Percentiles rank a stretch among this genome's conserved stretches.
Evolutionary conservation across 2,329 filamentous ascomycete species (phyloP).

Genomic region (Fusarium avenaceum): DNA sequence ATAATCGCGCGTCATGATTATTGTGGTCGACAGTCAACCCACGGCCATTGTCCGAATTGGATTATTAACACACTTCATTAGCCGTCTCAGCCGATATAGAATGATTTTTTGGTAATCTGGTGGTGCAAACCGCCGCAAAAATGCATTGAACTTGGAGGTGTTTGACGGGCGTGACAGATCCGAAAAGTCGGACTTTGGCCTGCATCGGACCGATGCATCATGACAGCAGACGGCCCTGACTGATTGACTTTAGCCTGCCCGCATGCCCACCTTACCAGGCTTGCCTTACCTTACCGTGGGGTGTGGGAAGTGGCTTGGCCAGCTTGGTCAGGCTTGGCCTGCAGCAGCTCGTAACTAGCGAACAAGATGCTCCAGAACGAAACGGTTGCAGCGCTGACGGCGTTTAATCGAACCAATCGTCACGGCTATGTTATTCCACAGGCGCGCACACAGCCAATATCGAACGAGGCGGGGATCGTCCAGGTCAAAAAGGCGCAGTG

Average conservation of each 20-base stretch:
- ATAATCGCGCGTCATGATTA: slow-evolving; percentile 7
- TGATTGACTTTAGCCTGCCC: slow-evolving; percentile 18
- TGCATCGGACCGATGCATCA: slow-evolving; percentile 34
- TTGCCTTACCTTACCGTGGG: slow-evolving; percentile 8
- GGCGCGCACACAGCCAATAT: slow-evolving; percentile 41
- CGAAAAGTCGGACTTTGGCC: slow-evolving; percentile 26
- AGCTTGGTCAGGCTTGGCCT: slow-evolving; percentile 24
- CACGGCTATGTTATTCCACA: slow-evolving; percentile 25
- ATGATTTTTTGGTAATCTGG: slow-evolving; percentile 7
- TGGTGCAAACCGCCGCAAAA: not conserved
- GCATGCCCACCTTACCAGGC: not conserved
- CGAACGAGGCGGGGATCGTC: slow-evolving; percentile 30
- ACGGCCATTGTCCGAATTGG: not conserved
- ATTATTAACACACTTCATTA: slow-evolving; percentile 4
- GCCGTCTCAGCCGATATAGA: slow-evolving; percentile 7
- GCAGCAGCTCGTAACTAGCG: slow-evolving; percentile 32
- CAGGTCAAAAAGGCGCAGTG: slow-evolving; percentile 38
- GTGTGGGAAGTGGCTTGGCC: slow-evolving; percentile 13
- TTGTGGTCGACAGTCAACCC: slow-evolving; percentile 10
- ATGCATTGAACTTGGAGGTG: not conserved
- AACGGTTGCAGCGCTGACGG: slow-evolving; percentile 37
- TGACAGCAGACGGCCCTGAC: slow-evolving; percentile 34
- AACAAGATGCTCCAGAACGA: slow-evolving; percentile 3
- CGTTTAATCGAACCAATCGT: slow-evolving; percentile 53
- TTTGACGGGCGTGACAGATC: slow-evolving; percentile 21